Evolutionary conservation across 441 rosid genomes (phyloP).

Genomic region (Aleurites moluccanus): DNA sequence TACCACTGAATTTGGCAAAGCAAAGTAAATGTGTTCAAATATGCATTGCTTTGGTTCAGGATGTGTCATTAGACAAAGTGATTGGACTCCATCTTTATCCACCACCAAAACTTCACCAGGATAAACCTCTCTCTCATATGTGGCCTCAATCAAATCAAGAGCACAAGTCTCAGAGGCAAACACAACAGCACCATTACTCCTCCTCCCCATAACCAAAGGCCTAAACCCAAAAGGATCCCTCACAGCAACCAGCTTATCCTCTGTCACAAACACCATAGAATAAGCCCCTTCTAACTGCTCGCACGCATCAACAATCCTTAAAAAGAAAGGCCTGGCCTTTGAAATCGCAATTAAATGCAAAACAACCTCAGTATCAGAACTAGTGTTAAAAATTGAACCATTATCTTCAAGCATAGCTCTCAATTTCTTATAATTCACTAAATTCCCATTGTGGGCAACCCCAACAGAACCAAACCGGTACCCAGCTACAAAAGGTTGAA

Average conservation of each 20-base stretch:
- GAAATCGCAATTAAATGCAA: constrained; percentile 84
- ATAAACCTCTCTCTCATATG: constrained; percentile 72
- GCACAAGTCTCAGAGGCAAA: constrained; percentile 93
- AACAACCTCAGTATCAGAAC: constrained; percentile 85
- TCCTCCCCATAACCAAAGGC: constrained; percentile 89
- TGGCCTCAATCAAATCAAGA: constrained; percentile 81
- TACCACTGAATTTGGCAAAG: constrained; percentile 75
- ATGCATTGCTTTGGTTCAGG: constrained; percentile 83
- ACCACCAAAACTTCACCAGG: constrained; percentile 84
- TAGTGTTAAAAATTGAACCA: constrained; percentile 78
- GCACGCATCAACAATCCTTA: constrained; percentile 75
- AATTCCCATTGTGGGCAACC: constrained; percentile 84
- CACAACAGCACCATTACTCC: constrained; percentile 80
- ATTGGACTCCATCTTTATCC: constrained; percentile 64
- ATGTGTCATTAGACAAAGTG: constrained; percentile 58
- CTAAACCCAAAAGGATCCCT: constrained; percentile 85
- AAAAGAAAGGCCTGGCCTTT: constrained; percentile 71
- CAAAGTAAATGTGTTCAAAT: constrained; percentile 80
- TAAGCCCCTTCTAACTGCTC: constrained; percentile 80
- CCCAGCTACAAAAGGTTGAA: constrained; percentile 86
- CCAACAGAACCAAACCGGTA: constrained; percentile 76
- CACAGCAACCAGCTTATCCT: constrained; percentile 88
- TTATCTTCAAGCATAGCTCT: constrained; percentile 67
- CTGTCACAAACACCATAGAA: constrained; percentile 83
- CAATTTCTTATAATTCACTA: constrained; percentile 62